Base-by-base conservation (phyloP, 2,329 filamentous ascomycete genomes). In the Gnomoniopsis sp. region DNA sequence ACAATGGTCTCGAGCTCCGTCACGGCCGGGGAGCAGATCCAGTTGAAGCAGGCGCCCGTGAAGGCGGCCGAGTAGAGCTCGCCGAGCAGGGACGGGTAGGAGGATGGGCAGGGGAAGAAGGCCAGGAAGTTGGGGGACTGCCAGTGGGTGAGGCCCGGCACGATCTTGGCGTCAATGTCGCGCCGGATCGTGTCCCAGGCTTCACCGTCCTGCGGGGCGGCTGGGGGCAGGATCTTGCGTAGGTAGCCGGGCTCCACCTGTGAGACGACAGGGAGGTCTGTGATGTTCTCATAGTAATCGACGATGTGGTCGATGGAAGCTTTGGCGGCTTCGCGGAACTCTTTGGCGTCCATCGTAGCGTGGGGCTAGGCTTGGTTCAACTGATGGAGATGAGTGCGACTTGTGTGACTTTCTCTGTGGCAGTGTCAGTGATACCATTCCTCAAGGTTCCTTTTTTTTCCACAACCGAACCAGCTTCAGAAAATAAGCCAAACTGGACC, bases 111-210 rank as follows among this genome's bases (percentile, higher is more conserved):
- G 1, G 93, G 90, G 75, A 95, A 98, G 79, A 96, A 98, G 48
- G 93, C 93, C 85, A 97, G 91, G 80, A 96, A 98, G 70, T 93
- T 92, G 17, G 91, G 93, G 2, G 88, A 91, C 71, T 96, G 88
- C 82, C 93, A 98, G 75, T 97, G 93, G 0, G 93, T 97, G 56
- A 98, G 79, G 6, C 93, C 93, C 0, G 93, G 93, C 70, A 96
- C 85, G 69, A 98, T 96, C 71, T 95, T 90, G 48, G 82, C 77
- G 66, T 93, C 88, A 53, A 98, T 87, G 70, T 98, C 93, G 58
- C 85, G 80, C 67, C 91, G 89, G 69, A 98, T 97, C 54, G 84
- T 79, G 22, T 79, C 75, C 90, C 93, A 96, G 69, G 83, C 77
- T 78, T 88, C 91, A 67, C 82, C 89, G 59, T 84, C 78, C 64